phyloP scores from a whole-genome alignment of 495 filamentous ascomycete species.

The Neurospora sp. region DNA sequence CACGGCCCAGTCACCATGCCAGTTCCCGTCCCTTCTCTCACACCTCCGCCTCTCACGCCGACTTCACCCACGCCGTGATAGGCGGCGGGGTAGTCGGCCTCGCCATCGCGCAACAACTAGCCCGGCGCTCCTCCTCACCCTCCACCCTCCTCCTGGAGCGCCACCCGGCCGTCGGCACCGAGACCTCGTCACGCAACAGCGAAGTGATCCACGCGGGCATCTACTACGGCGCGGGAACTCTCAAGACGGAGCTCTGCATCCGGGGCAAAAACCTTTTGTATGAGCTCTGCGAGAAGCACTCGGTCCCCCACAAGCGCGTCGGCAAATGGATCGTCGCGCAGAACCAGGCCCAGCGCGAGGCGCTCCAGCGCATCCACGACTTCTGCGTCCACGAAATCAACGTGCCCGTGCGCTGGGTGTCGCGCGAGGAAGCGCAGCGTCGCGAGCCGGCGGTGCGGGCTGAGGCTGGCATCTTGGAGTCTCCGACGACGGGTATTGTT shows the following conservation, averaged over 20 bases:
- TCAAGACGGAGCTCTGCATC: conserved; percentile 82
- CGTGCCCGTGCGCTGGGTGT: conserved; percentile 66
- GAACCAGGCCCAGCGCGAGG: conserved; percentile 53
- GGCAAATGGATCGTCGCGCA: conserved; percentile 98
- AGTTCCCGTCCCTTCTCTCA: conserved; percentile 17
- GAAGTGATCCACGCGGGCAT: conserved; percentile 96
- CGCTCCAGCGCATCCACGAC: conserved; percentile 53
- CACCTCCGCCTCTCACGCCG: conserved; percentile 35
- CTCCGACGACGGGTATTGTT: conserved; percentile 77
- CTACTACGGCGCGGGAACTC: conserved; percentile 68
- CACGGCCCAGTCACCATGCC: not conserved
- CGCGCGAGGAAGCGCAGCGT: conserved; percentile 43
- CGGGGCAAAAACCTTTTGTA: conserved; percentile 68
- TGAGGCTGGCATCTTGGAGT: conserved; percentile 65
- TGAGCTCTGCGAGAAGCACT: conserved; percentile 54
- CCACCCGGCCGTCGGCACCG: conserved; percentile 67
- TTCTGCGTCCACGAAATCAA: conserved; percentile 50
- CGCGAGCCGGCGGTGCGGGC: conserved; percentile 72
- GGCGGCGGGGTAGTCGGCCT: conserved; percentile 88
- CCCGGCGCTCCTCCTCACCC: conserved; percentile 34
- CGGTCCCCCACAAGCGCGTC: conserved; percentile 60
- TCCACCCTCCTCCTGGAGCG: conserved; percentile 76
- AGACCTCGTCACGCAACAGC: conserved; percentile 88
- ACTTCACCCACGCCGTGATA: conserved; percentile 83
- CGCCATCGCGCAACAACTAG: conserved; percentile 71